A percentile compares a stretch with the other conserved stretches of the same genome.
Evolutionary conservation across 1,284 basidiomycete genomes (phyloP).

Genomic region (Omphalotus olearius): DNA sequence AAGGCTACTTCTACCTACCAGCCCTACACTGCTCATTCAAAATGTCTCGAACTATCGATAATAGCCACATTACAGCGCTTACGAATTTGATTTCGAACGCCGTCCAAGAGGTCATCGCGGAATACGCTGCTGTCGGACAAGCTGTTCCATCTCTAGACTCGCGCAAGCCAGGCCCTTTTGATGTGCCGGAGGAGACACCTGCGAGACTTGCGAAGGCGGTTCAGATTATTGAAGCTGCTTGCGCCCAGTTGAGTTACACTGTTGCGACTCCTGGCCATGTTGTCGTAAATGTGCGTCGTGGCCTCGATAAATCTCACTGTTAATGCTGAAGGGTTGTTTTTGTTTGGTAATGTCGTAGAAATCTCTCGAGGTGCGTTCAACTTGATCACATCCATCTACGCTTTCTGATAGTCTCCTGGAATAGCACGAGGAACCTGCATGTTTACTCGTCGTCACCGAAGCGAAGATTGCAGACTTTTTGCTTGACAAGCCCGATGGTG

Average conservation of each 20-base stretch:
- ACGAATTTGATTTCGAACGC: constrained; percentile 8
- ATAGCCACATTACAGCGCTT: constrained; percentile 6
- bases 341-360: constrained; percentile 3
- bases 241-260: constrained; percentile 14
- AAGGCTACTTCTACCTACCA: too few species aligned
- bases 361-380: constrained; percentile 3
- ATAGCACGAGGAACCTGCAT: constrained; percentile 14
- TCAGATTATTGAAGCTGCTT: constrained; percentile 16
- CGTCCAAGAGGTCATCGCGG: constrained; percentile 6
- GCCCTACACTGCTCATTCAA: too few species aligned
- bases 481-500: constrained; percentile 21
- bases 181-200: constrained; percentile 8
- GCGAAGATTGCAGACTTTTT: constrained; percentile 21
- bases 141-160: constrained; percentile 12
- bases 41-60: constrained; percentile 3
- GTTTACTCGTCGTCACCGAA: constrained; percentile 13
- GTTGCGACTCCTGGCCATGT: constrained; percentile 13
- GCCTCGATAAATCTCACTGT: not conserved
- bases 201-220: constrained; percentile 9
- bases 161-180: constrained; percentile 6
- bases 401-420: not conserved
- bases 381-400: not conserved
- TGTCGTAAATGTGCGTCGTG: constrained; percentile 11
- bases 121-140: constrained; percentile 9
- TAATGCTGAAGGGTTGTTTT: not conserved